Evolutionary conservation across 208 protist genomes (phyloP).

Genomic region (Blechomonas ayalai): DNA sequence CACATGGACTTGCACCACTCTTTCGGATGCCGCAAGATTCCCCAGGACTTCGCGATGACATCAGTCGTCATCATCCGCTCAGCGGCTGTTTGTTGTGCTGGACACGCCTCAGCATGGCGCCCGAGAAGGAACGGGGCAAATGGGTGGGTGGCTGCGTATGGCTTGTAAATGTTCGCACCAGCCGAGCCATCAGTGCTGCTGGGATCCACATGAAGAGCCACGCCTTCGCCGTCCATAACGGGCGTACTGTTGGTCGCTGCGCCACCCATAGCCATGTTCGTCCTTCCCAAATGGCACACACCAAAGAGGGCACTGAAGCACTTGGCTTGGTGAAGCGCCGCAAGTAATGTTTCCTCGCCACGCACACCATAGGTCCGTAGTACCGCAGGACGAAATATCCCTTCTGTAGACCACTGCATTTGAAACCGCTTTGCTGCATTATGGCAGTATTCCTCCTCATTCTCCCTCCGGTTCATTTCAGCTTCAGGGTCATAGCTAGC

Average conservation of each 20-base stretch:
- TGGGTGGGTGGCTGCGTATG: constrained; percentile 7
- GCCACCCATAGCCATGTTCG: too few species aligned
- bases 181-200: too few species aligned
- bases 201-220: too few species aligned
- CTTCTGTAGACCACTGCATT: constrained; percentile 18
- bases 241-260: too few species aligned
- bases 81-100: too few species aligned
- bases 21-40: constrained; percentile 27
- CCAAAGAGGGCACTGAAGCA: constrained; percentile 29
- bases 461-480: background rate
- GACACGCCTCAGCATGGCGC: too few species aligned
- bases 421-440: constrained; percentile 25
- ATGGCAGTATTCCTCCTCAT: constrained; percentile 46
- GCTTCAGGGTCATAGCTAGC: background rate
- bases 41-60: background rate
- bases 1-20: constrained; percentile 37
- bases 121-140: constrained; percentile 6
- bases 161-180: constrained; percentile 5
- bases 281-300: constrained; percentile 20
- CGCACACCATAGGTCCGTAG: constrained; percentile 46
- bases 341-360: constrained; percentile 19
- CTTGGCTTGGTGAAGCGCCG: constrained; percentile 21
- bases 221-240: too few species aligned
- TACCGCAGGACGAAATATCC: constrained; percentile 18
- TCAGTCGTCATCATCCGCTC: background rate